Percentiles rank a stretch among this genome's conserved stretches.
phyloP scores from a whole-genome alignment of 495 filamentous ascomycete species.

The Neurospora sp. region DNA sequence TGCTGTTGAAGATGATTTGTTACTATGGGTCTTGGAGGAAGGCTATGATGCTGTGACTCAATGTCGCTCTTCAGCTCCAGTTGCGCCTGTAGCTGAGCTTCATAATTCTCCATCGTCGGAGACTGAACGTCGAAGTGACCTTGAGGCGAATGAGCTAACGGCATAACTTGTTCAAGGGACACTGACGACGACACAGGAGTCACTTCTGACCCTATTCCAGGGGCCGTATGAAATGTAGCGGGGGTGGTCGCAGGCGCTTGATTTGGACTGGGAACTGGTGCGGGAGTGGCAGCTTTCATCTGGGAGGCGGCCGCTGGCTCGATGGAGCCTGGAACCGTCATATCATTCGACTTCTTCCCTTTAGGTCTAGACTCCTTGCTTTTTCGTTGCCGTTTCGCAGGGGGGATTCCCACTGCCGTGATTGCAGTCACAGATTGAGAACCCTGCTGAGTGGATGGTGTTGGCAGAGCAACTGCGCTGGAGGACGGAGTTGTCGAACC shows the following conservation, averaged over 20 bases:
- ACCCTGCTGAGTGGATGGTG: background rate
- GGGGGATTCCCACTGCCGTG: constrained; percentile 2
- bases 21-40: constrained; percentile 4
- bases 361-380: constrained; percentile 9
- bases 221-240: background rate
- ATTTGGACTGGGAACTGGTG: background rate
- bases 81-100: constrained; percentile 24
- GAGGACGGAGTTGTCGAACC: background rate
- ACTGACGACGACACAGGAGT: background rate
- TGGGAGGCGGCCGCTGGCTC: background rate
- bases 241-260: background rate
- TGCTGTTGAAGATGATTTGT: constrained; percentile 14
- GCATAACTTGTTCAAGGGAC: constrained; percentile 6
- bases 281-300: background rate
- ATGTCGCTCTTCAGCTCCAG: constrained; percentile 17
- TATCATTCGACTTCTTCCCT: constrained; percentile 3
- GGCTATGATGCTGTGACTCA: constrained; percentile 6
- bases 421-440: background rate
- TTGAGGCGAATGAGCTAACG: constrained; percentile 15
- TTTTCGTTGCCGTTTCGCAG: constrained; percentile 19
- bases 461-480: background rate
- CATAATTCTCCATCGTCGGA: constrained; percentile 23
- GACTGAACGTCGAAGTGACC: constrained; percentile 22
- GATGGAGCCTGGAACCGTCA: background rate
- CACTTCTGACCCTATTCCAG: constrained; percentile 1